phyloP scores from a whole-genome alignment of 2,329 filamentous ascomycete species.

The Arthrinium phaeospermum region DNA sequence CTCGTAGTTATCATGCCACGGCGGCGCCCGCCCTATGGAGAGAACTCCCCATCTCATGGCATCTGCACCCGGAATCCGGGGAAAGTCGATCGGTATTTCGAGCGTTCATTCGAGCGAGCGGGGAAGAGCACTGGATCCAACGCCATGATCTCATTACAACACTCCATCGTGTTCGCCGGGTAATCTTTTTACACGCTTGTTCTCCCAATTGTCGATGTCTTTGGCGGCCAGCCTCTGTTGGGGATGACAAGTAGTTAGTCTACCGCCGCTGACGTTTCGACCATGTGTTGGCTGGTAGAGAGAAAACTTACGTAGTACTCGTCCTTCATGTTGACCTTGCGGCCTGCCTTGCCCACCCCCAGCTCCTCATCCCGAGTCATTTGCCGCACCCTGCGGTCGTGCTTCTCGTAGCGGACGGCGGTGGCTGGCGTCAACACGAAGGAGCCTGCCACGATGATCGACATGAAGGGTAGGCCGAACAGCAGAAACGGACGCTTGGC shows the following conservation, averaged over 20 bases:
- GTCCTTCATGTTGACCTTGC: slow-evolving; percentile 80
- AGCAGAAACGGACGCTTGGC: slow-evolving; percentile 84
- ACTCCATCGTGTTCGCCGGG: slow-evolving; percentile 90
- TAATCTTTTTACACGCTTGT: slow-evolving; percentile 89
- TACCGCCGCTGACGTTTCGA: slow-evolving; percentile 26
- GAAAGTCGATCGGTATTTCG: neutral
- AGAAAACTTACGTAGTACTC: slow-evolving; percentile 78
- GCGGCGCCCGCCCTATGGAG: neutral
- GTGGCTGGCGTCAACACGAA: slow-evolving; percentile 96
- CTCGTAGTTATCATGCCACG: neutral
- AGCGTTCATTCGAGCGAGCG: slow-evolving; percentile 13
- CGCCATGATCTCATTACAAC: slow-evolving; percentile 51
- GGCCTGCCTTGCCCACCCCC: slow-evolving; percentile 72
- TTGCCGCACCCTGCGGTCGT: slow-evolving; percentile 88
- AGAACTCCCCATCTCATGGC: neutral
- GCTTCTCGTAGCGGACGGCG: slow-evolving; percentile 89
- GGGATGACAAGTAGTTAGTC: slow-evolving; percentile 29
- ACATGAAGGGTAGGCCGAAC: slow-evolving; percentile 92
- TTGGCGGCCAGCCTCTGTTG: slow-evolving; percentile 79
- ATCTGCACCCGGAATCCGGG: neutral
- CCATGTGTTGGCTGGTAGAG: neutral
- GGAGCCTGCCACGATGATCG: slow-evolving; percentile 86
- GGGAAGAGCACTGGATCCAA: neutral
- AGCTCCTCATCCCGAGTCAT: slow-evolving; percentile 86
- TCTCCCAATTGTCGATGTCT: slow-evolving; percentile 95